Base-by-base conservation (phyloP, 2,329 filamentous ascomycete species). In the Orbilia quercus region DNA sequence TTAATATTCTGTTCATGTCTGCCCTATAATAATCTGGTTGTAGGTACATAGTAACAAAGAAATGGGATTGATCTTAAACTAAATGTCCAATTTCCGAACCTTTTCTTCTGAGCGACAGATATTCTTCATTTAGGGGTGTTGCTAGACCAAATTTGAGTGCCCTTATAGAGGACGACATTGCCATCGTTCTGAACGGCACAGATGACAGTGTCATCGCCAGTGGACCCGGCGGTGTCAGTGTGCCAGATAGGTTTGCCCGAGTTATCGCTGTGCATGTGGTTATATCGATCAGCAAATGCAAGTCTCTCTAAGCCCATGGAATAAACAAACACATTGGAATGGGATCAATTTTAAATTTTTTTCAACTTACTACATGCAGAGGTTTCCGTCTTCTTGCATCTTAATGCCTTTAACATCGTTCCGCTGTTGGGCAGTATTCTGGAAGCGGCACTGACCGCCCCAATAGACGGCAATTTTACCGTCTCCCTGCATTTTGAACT, bases 131-230 rank as follows among this genome's bases (percentile, higher is more conserved):
- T 31, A 9, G 5, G 28, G 28, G 78, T 80, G 48, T 77, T 70
- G 74, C 75, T 79, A 12, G 78, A 64, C 79, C 79, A 80, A 50
- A 80, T 77, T 1, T 78, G 76, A 5, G 76, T 79, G 6, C 79
- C 79, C 53, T 77, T 79, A 36, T 80, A 80, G 4, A 80, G 44
- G 16, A 80, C 78, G 7, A 80, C 76, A 16, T 80, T 80, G 38
- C 79, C 79, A 23, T 80, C 79, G 11, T 80, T 76, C 66, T 80
- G 79, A 0, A 80, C 78, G 11, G 76, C 70, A 6, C 77, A 62
- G 51, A 80, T 77, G n/a, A 77, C 36, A 14, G 66, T 64, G 50
- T 31, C 34, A 22, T 72, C 77, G 1, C 78, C 77, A 0, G 57
- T 76, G 14, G 60, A 57, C 7, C 54, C 45, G 1, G 75, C 75